Evolutionary conservation across 495 filamentous ascomycete species (phyloP).

Genomic region (Penicillium fimorum): DNA sequence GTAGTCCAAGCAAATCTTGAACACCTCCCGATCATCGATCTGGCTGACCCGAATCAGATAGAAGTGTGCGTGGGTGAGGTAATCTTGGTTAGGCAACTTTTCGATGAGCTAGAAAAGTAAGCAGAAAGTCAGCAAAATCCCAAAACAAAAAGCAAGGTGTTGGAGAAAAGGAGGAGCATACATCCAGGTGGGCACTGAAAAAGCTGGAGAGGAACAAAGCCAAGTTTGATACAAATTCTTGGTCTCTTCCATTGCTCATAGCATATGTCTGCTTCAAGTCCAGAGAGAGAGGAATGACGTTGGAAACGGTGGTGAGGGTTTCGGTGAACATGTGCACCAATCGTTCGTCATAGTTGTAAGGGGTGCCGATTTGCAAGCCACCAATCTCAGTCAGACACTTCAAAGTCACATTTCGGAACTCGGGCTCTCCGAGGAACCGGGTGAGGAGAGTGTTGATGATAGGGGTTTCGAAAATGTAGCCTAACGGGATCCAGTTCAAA

Average conservation of each 20-base stretch:
- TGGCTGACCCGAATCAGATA: constrained; percentile 97
- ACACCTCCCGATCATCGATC: constrained; percentile 97
- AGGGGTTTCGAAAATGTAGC: constrained; percentile 96
- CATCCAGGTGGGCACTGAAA: constrained; percentile 85
- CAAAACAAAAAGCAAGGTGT: neutral
- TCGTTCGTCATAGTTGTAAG: constrained; percentile 86
- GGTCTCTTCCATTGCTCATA: constrained; percentile 85
- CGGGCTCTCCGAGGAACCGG: constrained; percentile 83
- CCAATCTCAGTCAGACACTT: constrained; percentile 98
- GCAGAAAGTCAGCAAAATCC: constrained; percentile 6
- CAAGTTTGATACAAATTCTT: constrained; percentile 96
- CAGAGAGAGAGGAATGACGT: constrained; percentile 83
- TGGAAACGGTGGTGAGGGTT: constrained; percentile 81
- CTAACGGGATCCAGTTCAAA: constrained; percentile 97
- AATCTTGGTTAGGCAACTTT: constrained; percentile 90
- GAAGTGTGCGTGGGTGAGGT: constrained; percentile 91
- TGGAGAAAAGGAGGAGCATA: constrained; percentile 35
- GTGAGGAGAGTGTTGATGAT: constrained; percentile 92
- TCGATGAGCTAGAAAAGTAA: constrained; percentile 71
- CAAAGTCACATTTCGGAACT: constrained; percentile 93
- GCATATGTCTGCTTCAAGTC: constrained; percentile 88
- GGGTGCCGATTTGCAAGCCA: constrained; percentile 74
- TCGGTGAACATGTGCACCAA: constrained; percentile 97
- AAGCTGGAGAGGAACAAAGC: constrained; percentile 96
- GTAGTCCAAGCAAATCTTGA: constrained; percentile 99